phyloP scores from a whole-genome alignment of 176 grass and related monocot genomes.

The Cenchrus fungigraminus region DNA sequence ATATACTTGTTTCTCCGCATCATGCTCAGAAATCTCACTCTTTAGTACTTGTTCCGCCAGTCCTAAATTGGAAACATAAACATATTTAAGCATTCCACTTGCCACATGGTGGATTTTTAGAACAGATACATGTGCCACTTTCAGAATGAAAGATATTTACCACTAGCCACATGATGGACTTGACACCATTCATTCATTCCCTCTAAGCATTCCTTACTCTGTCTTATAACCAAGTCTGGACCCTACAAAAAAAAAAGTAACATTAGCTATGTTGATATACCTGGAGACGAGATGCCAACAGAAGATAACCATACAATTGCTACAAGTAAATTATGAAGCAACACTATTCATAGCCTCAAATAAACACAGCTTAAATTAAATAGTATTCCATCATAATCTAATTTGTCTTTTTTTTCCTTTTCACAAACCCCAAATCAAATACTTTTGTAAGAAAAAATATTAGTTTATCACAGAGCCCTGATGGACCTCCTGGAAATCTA shows the following conservation, averaged over 20 bases:
- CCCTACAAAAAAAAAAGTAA: slow-evolving; percentile 53
- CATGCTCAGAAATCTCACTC: slow-evolving; percentile 65
- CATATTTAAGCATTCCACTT: not conserved
- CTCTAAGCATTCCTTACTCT: slow-evolving; percentile 83
- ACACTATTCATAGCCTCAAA: not conserved
- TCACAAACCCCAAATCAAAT: not conserved
- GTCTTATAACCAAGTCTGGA: slow-evolving; percentile 82
- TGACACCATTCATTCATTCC: slow-evolving; percentile 89
- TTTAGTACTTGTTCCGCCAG: slow-evolving; percentile 64
- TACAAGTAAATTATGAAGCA: not conserved
- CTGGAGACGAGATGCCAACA: slow-evolving; percentile 17
- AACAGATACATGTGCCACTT: slow-evolving; percentile 17
- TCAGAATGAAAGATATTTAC: slow-evolving; percentile 49
- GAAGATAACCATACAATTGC: not conserved
- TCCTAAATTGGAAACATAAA: slow-evolving; percentile 56
- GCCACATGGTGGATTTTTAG: not conserved
- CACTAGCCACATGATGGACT: slow-evolving; percentile 74
- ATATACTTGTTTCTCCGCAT: slow-evolving; percentile 76
- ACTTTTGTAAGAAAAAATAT: not conserved
- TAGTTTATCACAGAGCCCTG: not conserved
- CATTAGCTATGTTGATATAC: slow-evolving; percentile 33
- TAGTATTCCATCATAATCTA: slow-evolving; percentile 3
- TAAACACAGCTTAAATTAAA: not conserved
- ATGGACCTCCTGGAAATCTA: not conserved
- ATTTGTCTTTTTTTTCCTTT: not conserved